phyloP scores from a whole-genome alignment of 1,139 yeast genomes.

The Chernovozyma sophiae-reginae region DNA sequence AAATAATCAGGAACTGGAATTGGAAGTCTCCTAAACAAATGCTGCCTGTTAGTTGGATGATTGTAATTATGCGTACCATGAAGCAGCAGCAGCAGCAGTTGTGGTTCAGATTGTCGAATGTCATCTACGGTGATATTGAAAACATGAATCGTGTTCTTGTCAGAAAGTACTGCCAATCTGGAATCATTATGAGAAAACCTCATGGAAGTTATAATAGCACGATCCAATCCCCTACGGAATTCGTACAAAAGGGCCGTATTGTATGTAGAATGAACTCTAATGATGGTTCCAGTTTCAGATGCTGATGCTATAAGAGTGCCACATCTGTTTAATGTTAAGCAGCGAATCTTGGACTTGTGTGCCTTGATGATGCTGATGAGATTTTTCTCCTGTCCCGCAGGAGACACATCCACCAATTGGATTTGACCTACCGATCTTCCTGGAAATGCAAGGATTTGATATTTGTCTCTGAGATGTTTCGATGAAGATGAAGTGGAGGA shows the following conservation, averaged over 20 bases:
- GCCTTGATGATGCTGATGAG: conserved; percentile 76
- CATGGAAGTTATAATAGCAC: conserved; percentile 78
- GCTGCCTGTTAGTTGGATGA: conserved; percentile 51
- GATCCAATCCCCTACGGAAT: conserved; percentile 84
- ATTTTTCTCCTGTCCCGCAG: conserved; percentile 57
- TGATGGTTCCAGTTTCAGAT: conserved; percentile 81
- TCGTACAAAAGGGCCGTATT: conserved; percentile 74
- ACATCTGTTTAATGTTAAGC: conserved; percentile 63
- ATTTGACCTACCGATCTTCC: conserved; percentile 68
- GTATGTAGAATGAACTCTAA: conserved; percentile 71
- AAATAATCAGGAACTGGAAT: conserved; percentile 65
- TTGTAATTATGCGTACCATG: neutral
- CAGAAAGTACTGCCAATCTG: conserved; percentile 79
- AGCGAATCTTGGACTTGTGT: conserved; percentile 67
- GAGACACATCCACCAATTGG: conserved; percentile 68
- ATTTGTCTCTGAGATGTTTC: conserved; percentile 3
- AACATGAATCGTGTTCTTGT: conserved; percentile 83
- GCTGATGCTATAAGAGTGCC: conserved; percentile 87
- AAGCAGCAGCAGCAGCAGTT: conserved; percentile 4
- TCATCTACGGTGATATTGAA: conserved; percentile 43
- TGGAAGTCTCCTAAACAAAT: conserved; percentile 64
- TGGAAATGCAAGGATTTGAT: conserved; percentile 63
- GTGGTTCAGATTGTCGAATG: conserved; percentile 5
- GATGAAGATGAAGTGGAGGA: conserved; percentile 14
- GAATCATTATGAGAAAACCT: conserved; percentile 74